A percentile compares a stretch with the other conserved stretches of the same genome.
phyloP scores from a whole-genome alignment of 208 protist genomes.

The Trypanosoma melophagium region DNA sequence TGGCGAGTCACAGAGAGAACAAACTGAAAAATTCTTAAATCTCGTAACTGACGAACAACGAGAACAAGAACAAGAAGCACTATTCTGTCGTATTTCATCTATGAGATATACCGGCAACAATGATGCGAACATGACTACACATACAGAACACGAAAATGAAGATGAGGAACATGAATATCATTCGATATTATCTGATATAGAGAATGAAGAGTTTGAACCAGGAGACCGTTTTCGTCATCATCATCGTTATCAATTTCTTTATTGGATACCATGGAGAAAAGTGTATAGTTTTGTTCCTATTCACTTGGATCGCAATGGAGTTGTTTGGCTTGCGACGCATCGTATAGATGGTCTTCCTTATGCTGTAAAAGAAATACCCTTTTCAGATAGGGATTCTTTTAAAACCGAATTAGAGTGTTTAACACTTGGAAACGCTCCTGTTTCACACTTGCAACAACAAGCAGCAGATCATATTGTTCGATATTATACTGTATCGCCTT shows the following conservation, averaged over 20 bases:
- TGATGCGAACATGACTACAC: neutral
- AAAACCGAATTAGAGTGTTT: conserved; percentile 39
- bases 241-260: conserved; percentile 63
- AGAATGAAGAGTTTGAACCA: conserved; percentile 27
- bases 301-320: conserved; percentile 52
- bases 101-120: conserved; percentile 5
- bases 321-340: conserved; percentile 59
- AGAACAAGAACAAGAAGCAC: neutral
- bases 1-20: no score
- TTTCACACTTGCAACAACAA: conserved; percentile 22
- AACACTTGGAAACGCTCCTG: conserved; percentile 32
- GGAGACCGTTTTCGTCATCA: conserved; percentile 59
- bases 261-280: conserved; percentile 31
- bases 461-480: conserved; percentile 39
- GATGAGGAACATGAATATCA: neutral
- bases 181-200: neutral
- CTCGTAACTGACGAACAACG: neutral
- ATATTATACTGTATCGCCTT: conserved; percentile 38
- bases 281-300: conserved; percentile 32
- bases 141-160: neutral
- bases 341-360: conserved; percentile 57
- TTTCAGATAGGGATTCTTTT: conserved; percentile 18
- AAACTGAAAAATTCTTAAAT: no score
- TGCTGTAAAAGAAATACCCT: conserved; percentile 61
- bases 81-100: neutral